Evolutionary conservation across 495 filamentous ascomycete species (phyloP), one percentile per base, ranked within the genome.

Genomic region (Tetracladium marchalianum): DNA sequence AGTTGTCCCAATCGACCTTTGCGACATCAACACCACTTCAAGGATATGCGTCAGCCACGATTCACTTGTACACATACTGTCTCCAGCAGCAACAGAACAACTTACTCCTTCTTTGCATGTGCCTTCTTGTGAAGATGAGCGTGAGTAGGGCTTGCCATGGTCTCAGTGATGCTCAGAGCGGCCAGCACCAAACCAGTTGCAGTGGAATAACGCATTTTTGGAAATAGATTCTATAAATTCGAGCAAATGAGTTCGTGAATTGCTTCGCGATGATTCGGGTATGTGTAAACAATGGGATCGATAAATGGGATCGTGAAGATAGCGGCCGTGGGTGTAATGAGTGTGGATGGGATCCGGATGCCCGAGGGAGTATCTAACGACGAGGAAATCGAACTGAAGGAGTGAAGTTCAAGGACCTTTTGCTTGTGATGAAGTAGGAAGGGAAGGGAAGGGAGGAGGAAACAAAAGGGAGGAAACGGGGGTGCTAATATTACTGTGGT

Each of bases 31-130:
- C 40, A 11, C 8, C 11, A 10, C 16, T 11, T 27, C 16, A 27
- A n/a, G n/a, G 27, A 1, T 5, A 42, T 31, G 4, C 17, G 11
- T 31, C 19, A 27, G 22, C 22, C 3, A 27, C 22, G 22, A 27
- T 27, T 3, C 22, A 27, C 22, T 7, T 7, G 7, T 27, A 27
- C 22, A 27, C n/a, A 7, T 7, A 27, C 7, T 27, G 3, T 35
- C 5, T 18, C 17, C 27, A n/a, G 9, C 15, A 44, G 13, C 7
- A 36, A 22, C 4, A 2, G 10, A 19, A 40, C 42, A 46, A 46
- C 55, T 58, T 43, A 51, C 48, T 45, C 48, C 39, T 54, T 58
- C 51, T 58, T 58, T 27, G 51, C 47, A 27, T 58, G 55, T 3
- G 36, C 42, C 9, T 46, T 40, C 11, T 40, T 47, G 35, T 58